Percentiles rank a stretch among this genome's conserved stretches.
phyloP scores from a whole-genome alignment of 1,284 basidiomycete genomes.

The Tylopilus orsonianus region DNA sequence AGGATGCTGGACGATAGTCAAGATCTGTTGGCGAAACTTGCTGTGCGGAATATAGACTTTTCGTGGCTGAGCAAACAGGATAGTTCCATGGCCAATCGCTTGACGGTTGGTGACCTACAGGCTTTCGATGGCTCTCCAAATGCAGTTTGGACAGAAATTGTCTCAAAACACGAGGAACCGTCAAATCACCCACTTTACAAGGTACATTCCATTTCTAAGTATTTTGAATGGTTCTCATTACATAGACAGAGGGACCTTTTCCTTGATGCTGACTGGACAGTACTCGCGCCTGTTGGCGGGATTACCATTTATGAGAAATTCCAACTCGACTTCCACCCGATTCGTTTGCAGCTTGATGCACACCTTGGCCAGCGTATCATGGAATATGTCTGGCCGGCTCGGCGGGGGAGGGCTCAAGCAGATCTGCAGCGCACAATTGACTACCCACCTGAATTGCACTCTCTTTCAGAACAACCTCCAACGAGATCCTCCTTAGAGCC shows the following conservation, averaged over 20 bases:
- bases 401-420: constrained; percentile 44
- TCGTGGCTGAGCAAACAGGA: constrained; percentile 88
- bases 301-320: constrained; percentile 90
- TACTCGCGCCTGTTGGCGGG: constrained; percentile 89
- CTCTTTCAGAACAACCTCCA: constrained; percentile 14
- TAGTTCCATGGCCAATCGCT: constrained; percentile 81
- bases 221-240: constrained; percentile 8
- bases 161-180: constrained; percentile 73
- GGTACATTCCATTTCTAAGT: constrained; percentile 39
- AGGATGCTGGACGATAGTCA: constrained; percentile 82
- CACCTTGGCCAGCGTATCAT: constrained; percentile 80
- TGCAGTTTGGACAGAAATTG: constrained; percentile 87
- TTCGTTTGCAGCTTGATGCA: constrained; percentile 86
- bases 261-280: constrained; percentile 74
- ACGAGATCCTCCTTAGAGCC: constrained; percentile 47
- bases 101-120: constrained; percentile 76
- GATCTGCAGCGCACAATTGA: neutral
- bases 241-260: constrained; percentile 58
- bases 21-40: constrained; percentile 83
- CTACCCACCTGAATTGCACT: constrained; percentile 27
- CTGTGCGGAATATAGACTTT: constrained; percentile 78
- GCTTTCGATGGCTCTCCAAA: constrained; percentile 88
- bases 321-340: constrained; percentile 81
- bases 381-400: constrained; percentile 85
- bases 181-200: constrained; percentile 66